Evolutionary conservation across 2,329 filamentous ascomycete genomes (phyloP), one percentile per base, ranked within the genome.

Genomic region (Hymenoscyphus albidus): DNA sequence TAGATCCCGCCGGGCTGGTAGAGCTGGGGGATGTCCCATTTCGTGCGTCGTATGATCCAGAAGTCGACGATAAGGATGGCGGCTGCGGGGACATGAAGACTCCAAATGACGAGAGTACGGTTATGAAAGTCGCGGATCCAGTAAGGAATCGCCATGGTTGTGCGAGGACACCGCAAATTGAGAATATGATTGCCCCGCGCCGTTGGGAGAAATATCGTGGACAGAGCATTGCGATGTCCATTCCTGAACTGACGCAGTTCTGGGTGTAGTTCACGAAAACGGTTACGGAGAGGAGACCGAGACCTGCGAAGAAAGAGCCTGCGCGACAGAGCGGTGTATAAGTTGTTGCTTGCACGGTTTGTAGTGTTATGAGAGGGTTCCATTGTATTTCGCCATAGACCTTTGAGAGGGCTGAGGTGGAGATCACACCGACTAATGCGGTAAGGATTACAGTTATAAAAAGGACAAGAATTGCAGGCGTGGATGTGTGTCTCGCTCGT

Each of bases 101-200:
- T 18, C 61, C 66, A 35, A 67, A 65, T 35, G 44, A 61, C 16
- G 22, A 54, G 6, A 68, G 58, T 6, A 67, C 61, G 14, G 63
- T 67, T 31, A 67, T 59, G 61, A 67, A 67, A 10, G 63, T 67
- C 10, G 58, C 38, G 16, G 65, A 54, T 16, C 39, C 14, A n/a
- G 55, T 65, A n/a, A 67, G 54, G 31, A 65, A 65, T 10, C 61
- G 31, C 65, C 63, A 67, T 40, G 63, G 63, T 16, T 64, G 48
- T 10, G 51, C 51, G 1, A 64, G n/a, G 16, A 66, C 27, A 10
- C 51, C 54, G 3, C 62, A 16, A 12, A 66, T 62, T 6, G 22
- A 51, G 12, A 62, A 64, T 27, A 64, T 38, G 27, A 51, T 81
- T 3, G 79, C 78, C 0, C 62, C 65, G 4, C 62, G 62, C 7